phyloP scores from a whole-genome alignment of 768 basidiomycete genomes.

The Podaxis pistillaris region DNA sequence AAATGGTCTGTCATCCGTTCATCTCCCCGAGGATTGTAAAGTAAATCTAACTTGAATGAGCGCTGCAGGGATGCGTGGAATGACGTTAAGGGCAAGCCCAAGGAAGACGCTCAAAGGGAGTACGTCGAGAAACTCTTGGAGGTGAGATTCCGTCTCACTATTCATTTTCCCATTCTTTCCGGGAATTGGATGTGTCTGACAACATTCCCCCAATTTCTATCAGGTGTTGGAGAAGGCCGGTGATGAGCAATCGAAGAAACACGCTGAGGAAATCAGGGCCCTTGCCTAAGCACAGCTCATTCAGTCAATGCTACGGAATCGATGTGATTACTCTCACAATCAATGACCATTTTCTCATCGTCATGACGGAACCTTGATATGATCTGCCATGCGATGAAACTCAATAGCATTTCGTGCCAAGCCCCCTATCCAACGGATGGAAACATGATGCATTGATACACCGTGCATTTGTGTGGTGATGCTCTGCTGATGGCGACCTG shows the following conservation, averaged over 20 bases:
- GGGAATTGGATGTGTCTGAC: slow-evolving; percentile 4
- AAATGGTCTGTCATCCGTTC: slow-evolving; percentile 65
- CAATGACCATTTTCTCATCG: neutral
- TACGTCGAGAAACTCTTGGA: slow-evolving; percentile 77
- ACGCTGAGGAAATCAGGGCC: slow-evolving; percentile 61
- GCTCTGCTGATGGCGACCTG: no score
- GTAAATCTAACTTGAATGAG: neutral
- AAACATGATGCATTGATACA: neutral
- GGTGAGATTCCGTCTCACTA: slow-evolving; percentile 38
- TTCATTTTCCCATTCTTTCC: slow-evolving; percentile 5
- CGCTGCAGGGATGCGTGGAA: slow-evolving; percentile 83
- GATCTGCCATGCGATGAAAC: neutral
- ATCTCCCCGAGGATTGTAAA: neutral
- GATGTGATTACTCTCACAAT: neutral
- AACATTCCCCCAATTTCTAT: slow-evolving; percentile 13
- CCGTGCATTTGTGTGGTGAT: neutral
- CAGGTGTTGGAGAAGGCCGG: slow-evolving; percentile 57
- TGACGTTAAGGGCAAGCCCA: slow-evolving; percentile 61
- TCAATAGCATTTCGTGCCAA: neutral
- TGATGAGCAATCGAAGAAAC: slow-evolving; percentile 52
- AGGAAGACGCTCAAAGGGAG: slow-evolving; percentile 66
- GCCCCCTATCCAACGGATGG: neutral
- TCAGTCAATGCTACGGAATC: neutral
- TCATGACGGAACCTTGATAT: neutral
- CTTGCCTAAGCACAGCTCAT: slow-evolving; percentile 25